A percentile compares a stretch with the other conserved stretches of the same genome.
phyloP scores from a whole-genome alignment of 805 yeast genomes.

The Candida insectalens region DNA sequence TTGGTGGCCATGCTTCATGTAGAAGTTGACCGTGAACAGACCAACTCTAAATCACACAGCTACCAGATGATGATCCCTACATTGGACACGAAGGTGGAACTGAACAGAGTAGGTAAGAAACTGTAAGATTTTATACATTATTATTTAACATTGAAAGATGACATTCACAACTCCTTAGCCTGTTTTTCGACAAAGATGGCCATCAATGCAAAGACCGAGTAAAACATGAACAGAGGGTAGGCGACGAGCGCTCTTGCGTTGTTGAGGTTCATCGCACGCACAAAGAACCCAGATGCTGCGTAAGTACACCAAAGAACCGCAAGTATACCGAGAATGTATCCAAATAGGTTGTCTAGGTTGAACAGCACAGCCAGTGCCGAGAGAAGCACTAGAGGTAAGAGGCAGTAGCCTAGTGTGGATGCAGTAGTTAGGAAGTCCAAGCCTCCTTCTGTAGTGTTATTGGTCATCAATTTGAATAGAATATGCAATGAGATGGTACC shows the following conservation, averaged over 20 bases:
- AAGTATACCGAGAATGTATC: conserved; percentile 57
- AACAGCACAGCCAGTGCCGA: conserved; percentile 62
- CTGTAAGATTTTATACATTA: neutral
- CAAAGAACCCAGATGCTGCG: conserved; percentile 89
- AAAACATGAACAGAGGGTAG: conserved; percentile 85
- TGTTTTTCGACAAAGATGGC: conserved; percentile 59
- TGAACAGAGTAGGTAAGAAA: conserved; percentile 6
- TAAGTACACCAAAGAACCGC: conserved; percentile 86
- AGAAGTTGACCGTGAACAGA: conserved; percentile 46
- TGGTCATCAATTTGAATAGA: conserved; percentile 82
- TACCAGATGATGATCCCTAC: conserved; percentile 67
- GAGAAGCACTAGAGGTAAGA: conserved; percentile 76
- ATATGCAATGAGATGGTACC: conserved; percentile 82
- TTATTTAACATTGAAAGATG: neutral
- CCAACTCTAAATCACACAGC: conserved; percentile 43
- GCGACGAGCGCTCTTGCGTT: conserved; percentile 88
- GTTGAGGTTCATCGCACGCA: conserved; percentile 69
- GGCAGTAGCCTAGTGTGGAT: conserved; percentile 87
- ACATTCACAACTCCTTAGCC: conserved; percentile 11
- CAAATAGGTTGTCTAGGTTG: conserved; percentile 61
- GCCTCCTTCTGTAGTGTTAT: conserved; percentile 27
- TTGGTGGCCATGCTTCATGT: conserved; percentile 65
- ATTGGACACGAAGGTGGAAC: conserved; percentile 7
- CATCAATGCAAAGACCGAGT: conserved; percentile 91
- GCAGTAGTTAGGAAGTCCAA: conserved; percentile 65